phyloP scores from a whole-genome alignment of 805 yeast species.

The Candida insectalens region DNA sequence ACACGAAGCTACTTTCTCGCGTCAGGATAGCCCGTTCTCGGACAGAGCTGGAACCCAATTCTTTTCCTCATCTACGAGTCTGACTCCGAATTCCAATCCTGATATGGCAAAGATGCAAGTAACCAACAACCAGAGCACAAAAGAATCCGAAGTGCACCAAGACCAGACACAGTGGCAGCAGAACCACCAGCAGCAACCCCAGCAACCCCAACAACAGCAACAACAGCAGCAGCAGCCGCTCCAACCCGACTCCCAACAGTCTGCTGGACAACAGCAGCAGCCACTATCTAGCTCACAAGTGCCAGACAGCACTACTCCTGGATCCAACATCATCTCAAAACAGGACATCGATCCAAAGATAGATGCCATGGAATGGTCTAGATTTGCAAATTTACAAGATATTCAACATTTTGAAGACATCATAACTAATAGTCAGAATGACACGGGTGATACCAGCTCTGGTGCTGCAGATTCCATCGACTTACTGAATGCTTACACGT shows the following conservation, averaged over 20 bases:
- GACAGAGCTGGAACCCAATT: not conserved
- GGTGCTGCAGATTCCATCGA: not conserved
- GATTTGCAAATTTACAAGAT: conserved; percentile 15
- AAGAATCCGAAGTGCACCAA: not conserved
- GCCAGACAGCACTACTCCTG: too few relatives aligned
- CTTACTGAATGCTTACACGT: conserved; percentile 1
- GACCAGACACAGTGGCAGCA: conserved; percentile 1
- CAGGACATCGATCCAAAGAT: not conserved
- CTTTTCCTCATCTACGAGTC: not conserved
- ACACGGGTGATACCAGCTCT: conserved; percentile 2
- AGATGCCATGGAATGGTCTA: conserved; percentile 11
- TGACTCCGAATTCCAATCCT: not conserved
- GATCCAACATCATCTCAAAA: too few relatives aligned
- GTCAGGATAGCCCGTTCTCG: not conserved
- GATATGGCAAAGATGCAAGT: not conserved
- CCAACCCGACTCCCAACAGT: not conserved
- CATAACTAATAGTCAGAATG: not conserved
- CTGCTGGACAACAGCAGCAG: too few relatives aligned
- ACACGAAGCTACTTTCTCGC: too few relatives aligned
- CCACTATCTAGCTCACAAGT: too few relatives aligned
- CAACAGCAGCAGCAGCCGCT: not conserved
- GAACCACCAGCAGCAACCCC: not conserved
- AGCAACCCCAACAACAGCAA: not conserved
- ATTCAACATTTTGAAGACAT: conserved; percentile 13
- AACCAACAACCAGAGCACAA: not conserved